These are phyloP conservation scores for Arthroderma sp. DNA, from an alignment of 2,329 filamentous ascomycete genomes.

Conservation along the genomic window DNA sequence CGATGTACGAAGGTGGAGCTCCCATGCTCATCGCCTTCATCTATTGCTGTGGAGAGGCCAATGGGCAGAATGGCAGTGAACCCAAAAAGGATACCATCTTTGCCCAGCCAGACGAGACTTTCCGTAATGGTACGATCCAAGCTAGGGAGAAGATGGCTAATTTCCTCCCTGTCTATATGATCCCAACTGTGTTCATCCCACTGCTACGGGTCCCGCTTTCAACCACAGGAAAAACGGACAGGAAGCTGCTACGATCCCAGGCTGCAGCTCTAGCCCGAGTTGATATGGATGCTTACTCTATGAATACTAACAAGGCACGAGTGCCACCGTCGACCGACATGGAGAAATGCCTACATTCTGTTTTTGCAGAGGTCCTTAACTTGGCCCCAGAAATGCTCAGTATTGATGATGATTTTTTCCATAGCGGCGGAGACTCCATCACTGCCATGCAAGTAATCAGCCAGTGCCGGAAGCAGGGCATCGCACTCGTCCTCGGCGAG, in stretches of 20 bases:
- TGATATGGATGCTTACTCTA: conserved; percentile 9
- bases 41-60: background rate
- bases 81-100: background rate
- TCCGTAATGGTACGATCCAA: background rate
- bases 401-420: conserved; percentile 8
- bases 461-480: conserved; percentile 5
- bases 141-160: background rate
- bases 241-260: conserved; percentile 19
- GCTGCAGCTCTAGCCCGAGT: conserved; percentile 16
- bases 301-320: background rate
- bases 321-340: background rate
- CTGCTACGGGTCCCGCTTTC: background rate
- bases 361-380: conserved; percentile 27
- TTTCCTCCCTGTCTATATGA: conserved; percentile 3
- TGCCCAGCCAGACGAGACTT: background rate
- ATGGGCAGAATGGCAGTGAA: background rate
- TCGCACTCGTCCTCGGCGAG: conserved; percentile 6
- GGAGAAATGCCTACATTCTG: background rate
- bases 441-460: conserved; percentile 11
- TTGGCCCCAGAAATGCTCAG: conserved; percentile 19
- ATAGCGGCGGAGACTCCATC: conserved; percentile 11
- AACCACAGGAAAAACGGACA: conserved; percentile 31
- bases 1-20: conserved; percentile 2
- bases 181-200: conserved; percentile 7
- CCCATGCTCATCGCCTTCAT: conserved; percentile 6